Base-by-base conservation (phyloP, 208 protist genomes). In the Wallacemonas sp. region DNA sequence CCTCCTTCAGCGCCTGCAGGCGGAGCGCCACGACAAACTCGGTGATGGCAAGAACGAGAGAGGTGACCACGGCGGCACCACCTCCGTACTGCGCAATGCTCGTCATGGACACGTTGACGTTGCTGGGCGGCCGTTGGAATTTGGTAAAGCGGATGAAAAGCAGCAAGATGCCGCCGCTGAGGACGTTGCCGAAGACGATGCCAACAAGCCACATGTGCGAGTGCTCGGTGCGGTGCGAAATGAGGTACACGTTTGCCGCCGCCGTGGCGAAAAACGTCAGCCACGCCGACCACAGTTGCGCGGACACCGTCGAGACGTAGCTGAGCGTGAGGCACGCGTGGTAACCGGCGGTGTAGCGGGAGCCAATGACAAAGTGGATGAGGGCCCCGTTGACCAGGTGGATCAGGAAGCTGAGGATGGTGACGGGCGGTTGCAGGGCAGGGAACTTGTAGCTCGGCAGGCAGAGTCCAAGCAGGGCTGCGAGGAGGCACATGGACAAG, bases 131-230 rank as follows among this genome's bases (percentile, higher is more conserved):
- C 4, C 18, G 11, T 14, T 63, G 54, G 48, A 77, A 80, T 42
- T 62, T 68, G 11, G 81, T 72, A 18, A 78, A 87, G 57, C 85
- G 79, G 28, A 89, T 68, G 38, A 94, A 74, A 26, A 90, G 67
- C 28, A 94, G 62, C 55, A 84, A 48, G 20, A 69, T 57, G 26
- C 70, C 54, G 31, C 61, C 74, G 29, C 57, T 69, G 14, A 84
- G 46, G 20, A 70, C 61, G 41, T 71, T 75, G 39, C 23, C 48
- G 28, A 39, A 57, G 39, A 72, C 41, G 57, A 65, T 66, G 25
- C 65, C 61, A 22, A 69, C 66, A 26, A 76, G 48, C 8, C 31
- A 33, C 31, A 41, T 8, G 8, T 10, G 31, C 26, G 52, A 42
- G 31, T n/a, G 16, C 20, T 59, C 39, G 4, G 10, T 23, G 12